Conservation (phyloP, 305 asterid genomes). For the Salvia sclarea region DNA sequence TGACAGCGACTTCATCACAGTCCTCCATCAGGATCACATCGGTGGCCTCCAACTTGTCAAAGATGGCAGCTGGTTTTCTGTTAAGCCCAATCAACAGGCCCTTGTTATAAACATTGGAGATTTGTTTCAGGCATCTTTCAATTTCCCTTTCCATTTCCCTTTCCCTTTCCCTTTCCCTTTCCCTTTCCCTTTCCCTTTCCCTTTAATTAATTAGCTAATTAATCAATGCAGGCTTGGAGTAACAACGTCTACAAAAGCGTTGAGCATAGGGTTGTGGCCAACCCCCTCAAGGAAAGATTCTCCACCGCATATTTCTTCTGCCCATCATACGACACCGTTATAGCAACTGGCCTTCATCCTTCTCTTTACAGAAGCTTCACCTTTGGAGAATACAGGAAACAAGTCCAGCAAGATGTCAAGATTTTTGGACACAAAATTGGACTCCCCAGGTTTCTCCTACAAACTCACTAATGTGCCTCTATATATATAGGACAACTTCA, state of each 20-base stretch:
- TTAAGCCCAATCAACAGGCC: conserved; percentile 73
- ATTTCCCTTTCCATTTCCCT: no score
- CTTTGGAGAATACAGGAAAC: conserved; percentile 62
- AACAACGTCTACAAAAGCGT: conserved; percentile 64
- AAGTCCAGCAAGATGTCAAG: conserved; percentile 67
- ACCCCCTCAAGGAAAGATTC: conserved; percentile 51
- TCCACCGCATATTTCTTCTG: conserved; percentile 72
- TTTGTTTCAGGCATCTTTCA: conserved; percentile 82
- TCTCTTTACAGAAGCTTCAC: conserved; percentile 56
- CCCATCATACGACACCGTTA: conserved; percentile 63
- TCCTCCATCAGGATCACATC: conserved; percentile 75
- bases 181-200: no score
- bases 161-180: no score
- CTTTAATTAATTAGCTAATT: no score
- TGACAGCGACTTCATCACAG: conserved; percentile 87
- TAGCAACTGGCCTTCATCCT: conserved; percentile 42
- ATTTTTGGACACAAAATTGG: conserved; percentile 65
- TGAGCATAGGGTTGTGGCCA: conserved; percentile 68
- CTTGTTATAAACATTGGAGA: conserved; percentile 88
- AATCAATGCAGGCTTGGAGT: conserved; percentile 69
- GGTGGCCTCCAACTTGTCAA: conserved; percentile 82
- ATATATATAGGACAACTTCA: background rate
- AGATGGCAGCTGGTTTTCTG: conserved; percentile 85
- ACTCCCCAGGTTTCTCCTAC: conserved; percentile 55
- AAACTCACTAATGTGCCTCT: conserved; percentile 5